These are phyloP conservation scores for Postia placenta DNA, from an alignment of 768 basidiomycete species.

Conservation along the genomic window DNA sequence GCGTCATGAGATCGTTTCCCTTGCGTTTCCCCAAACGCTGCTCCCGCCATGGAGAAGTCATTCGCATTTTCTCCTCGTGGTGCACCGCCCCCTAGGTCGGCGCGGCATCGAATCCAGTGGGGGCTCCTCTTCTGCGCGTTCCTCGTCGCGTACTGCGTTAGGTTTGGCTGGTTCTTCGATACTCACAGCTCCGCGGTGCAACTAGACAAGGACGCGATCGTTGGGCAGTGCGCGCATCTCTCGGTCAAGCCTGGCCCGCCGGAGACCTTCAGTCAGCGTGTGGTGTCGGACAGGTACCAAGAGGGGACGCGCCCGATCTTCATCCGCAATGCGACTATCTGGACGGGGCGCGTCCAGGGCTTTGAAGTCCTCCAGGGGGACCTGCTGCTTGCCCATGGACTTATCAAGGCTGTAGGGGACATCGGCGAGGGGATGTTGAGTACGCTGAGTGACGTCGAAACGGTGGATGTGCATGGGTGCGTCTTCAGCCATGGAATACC, in stretches of 20 bases:
- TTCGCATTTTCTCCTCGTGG: too few relatives aligned
- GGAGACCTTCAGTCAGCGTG: slow-evolving; percentile 24
- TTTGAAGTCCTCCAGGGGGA: slow-evolving; percentile 52
- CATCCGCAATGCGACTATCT: slow-evolving; percentile 67
- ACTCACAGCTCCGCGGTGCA: not conserved
- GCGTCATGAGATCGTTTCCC: too few relatives aligned
- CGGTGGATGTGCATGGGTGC: slow-evolving; percentile 44
- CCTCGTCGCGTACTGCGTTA: not conserved
- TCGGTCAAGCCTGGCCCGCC: slow-evolving; percentile 32
- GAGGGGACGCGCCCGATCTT: slow-evolving; percentile 46
- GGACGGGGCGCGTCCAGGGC: slow-evolving; percentile 65
- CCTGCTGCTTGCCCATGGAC: slow-evolving; percentile 55
- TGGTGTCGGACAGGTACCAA: slow-evolving; percentile 49
- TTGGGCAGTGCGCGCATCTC: slow-evolving; percentile 26
- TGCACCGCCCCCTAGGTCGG: too few relatives aligned
- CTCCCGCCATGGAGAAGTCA: too few relatives aligned
- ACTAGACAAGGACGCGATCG: slow-evolving; percentile 1
- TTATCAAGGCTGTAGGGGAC: slow-evolving; percentile 51
- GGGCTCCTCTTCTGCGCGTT: not conserved
- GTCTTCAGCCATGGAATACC: not conserved
- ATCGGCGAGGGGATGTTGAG: slow-evolving; percentile 3
- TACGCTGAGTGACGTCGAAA: slow-evolving; percentile 19
- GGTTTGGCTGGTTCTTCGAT: not conserved
- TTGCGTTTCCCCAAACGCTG: too few relatives aligned
- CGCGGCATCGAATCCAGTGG: too few relatives aligned